These are phyloP conservation scores for Neocatenulostroma microsporum DNA, from an alignment of 2,329 filamentous ascomycete species.

Conservation along the genomic window DNA sequence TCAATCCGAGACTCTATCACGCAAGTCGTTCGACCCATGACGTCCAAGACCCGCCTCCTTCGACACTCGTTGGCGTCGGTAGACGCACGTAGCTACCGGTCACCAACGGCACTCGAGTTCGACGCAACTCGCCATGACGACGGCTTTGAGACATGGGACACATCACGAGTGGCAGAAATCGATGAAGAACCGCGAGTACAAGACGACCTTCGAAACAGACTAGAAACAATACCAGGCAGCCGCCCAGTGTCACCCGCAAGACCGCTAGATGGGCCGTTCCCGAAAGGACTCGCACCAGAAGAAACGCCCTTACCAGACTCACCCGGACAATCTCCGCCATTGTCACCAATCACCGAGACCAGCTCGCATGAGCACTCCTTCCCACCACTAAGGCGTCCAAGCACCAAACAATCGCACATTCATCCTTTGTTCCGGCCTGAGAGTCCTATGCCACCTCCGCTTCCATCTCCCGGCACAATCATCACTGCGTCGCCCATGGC, in stretches of 20 bases:
- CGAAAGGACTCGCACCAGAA: slow-evolving; percentile 2
- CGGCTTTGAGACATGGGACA: slow-evolving; percentile 69
- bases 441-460: slow-evolving; percentile 57
- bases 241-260: slow-evolving; percentile 57
- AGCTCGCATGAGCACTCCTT: not conserved
- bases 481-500: slow-evolving; percentile 63
- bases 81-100: slow-evolving; percentile 24
- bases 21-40: slow-evolving; percentile 44
- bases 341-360: slow-evolving; percentile 1
- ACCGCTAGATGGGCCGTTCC: slow-evolving; percentile 48
- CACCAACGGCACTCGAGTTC: slow-evolving; percentile 23
- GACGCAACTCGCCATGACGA: slow-evolving; percentile 41
- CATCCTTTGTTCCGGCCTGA: slow-evolving; percentile 70
- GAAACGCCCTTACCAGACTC: slow-evolving; percentile 10
- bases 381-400: slow-evolving; percentile 21
- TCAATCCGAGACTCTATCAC: slow-evolving; percentile 20
- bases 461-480: slow-evolving; percentile 60
- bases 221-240: slow-evolving; percentile 66
- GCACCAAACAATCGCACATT: slow-evolving; percentile 55
- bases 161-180: slow-evolving; percentile 55
- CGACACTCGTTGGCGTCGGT: slow-evolving; percentile 47
- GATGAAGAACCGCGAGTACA: slow-evolving; percentile 11
- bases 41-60: slow-evolving; percentile 51
- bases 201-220: too few relatives aligned
- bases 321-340: slow-evolving; percentile 4